Evolutionary conservation across 768 basidiomycete species (phyloP).

Genomic region (Dacryopinax primogenitus): DNA sequence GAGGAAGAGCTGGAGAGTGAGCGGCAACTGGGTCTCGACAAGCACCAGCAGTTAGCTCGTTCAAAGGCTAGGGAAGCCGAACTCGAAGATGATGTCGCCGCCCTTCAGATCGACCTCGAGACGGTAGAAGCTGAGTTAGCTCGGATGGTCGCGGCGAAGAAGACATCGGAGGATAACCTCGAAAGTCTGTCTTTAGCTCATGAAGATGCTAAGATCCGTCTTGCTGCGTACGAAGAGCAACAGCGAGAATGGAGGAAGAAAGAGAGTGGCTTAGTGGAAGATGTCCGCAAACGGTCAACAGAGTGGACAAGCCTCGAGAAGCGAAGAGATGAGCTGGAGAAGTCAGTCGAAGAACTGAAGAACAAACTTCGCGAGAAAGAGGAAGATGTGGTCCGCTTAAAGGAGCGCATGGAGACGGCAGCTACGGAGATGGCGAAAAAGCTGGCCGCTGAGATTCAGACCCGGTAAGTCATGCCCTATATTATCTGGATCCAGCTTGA

Average conservation of each 20-base stretch:
- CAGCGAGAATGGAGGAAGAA: slow-evolving; percentile 51
- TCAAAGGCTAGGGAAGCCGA: slow-evolving; percentile 76
- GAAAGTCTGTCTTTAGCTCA: slow-evolving; percentile 34
- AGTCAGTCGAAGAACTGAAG: slow-evolving; percentile 55
- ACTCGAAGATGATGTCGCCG: slow-evolving; percentile 70
- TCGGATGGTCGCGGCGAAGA: slow-evolving; percentile 60
- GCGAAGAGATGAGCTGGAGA: slow-evolving; percentile 51
- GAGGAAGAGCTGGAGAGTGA: slow-evolving; percentile 76
- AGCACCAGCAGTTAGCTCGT: slow-evolving; percentile 67
- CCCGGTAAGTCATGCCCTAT: slow-evolving; percentile 38
- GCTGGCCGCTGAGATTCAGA: slow-evolving; percentile 48
- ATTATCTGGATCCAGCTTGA: slow-evolving; percentile 8
- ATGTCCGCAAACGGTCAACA: slow-evolving; percentile 44
- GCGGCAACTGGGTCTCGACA: slow-evolving; percentile 63
- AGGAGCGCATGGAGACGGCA: slow-evolving; percentile 56
- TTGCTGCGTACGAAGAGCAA: slow-evolving; percentile 67
- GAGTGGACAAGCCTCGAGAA: slow-evolving; percentile 45
- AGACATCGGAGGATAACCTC: slow-evolving; percentile 67
- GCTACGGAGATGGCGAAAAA: slow-evolving; percentile 60
- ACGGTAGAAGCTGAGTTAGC: slow-evolving; percentile 76
- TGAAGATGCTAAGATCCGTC: slow-evolving; percentile 26
- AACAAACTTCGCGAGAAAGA: slow-evolving; percentile 59
- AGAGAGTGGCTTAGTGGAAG: slow-evolving; percentile 50
- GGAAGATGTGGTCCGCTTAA: slow-evolving; percentile 59
- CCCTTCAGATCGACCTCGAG: slow-evolving; percentile 72